Base-by-base conservation (phyloP, 1,284 basidiomycete species). In the Sphagnurus paluster region DNA sequence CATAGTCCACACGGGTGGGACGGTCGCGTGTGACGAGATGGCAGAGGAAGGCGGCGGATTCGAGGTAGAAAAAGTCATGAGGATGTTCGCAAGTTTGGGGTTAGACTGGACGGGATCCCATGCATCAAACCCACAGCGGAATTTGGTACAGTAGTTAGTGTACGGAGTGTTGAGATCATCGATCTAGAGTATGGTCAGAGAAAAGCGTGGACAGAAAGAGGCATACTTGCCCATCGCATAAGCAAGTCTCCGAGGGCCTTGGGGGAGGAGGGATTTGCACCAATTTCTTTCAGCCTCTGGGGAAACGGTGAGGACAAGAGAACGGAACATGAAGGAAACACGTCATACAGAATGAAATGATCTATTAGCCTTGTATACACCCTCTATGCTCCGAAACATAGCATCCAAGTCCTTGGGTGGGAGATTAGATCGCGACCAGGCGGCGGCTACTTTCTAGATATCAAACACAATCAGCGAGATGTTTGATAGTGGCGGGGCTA, bases 351-450 rank as follows among this genome's bases (percentile, higher is more conserved):
- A 71, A 44, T 89, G 79, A 56, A 99, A 79, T 1, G 77, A 69
- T 48, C 93, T 82, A 67, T 97, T 98, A 30, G 90, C 88, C 61
- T 94, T 90, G 71, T 95, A 98, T 17, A 98, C 83, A 17, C 79
- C 79, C 67, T 99, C 96, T 39, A 98, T 81, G 58, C 87, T 87
- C 54, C 96, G 79, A 68, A 99, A 99, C 91, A 99, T 95, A 44
- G 77, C 71, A 65, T 99, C 96, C 29, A 99, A 79, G 58, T 93
- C 88, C 10, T 81, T 80, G 1, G 96, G 97, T 13, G 97, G 96
- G 34, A 99, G 85, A 66, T 98, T 97, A 37, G 85, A 82, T 32
- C 93, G 77, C 10, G 94, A 98, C 96, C 96, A 99, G 44, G 97
- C 97, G 20, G 87, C 87, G 3, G 97, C 97, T 6, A 98, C 91